These are phyloP conservation scores for Colletotrichum spinosum DNA, from an alignment of 2,329 filamentous ascomycete species.

Conservation along the genomic window DNA sequence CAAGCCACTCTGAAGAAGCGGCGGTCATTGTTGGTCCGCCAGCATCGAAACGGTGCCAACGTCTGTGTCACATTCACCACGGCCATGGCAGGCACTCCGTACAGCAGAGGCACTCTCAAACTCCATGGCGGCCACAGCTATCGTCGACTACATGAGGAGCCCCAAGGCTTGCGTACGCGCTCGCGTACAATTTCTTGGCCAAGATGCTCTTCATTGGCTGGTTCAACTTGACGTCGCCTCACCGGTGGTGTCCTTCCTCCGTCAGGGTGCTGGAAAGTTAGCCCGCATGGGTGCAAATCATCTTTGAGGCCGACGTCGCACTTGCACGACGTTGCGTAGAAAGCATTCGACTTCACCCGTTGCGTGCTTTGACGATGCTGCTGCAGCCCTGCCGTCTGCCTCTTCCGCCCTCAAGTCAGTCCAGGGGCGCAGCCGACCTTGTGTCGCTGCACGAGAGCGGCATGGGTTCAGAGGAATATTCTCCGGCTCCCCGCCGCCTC, in stretches of 20 bases:
- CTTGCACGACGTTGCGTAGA: constrained; percentile 11
- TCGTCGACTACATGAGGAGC: background rate
- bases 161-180: constrained; percentile 2
- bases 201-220: background rate
- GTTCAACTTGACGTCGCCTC: constrained; percentile 1
- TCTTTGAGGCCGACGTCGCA: constrained; percentile 18
- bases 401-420: background rate
- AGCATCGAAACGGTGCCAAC: constrained; percentile 13
- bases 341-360: constrained; percentile 19
- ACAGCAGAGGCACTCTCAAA: constrained; percentile 1
- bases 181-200: constrained; percentile 1
- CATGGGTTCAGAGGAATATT: constrained; percentile 19
- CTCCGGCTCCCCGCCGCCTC: constrained; percentile 24
- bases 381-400: background rate
- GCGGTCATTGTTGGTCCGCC: constrained; percentile 10
- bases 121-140: constrained; percentile 11
- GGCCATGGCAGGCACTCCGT: constrained; percentile 18
- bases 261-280: constrained; percentile 5
- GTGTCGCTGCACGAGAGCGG: constrained; percentile 1
- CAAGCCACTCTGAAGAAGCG: constrained; percentile 10
- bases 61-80: constrained; percentile 21
- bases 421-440: background rate
- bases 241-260: constrained; percentile 13
- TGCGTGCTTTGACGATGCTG: background rate
- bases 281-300: background rate